These are phyloP conservation scores for Alternaria ethzedia DNA, from an alignment of 2,329 filamentous ascomycete species.

Conservation along the genomic window DNA sequence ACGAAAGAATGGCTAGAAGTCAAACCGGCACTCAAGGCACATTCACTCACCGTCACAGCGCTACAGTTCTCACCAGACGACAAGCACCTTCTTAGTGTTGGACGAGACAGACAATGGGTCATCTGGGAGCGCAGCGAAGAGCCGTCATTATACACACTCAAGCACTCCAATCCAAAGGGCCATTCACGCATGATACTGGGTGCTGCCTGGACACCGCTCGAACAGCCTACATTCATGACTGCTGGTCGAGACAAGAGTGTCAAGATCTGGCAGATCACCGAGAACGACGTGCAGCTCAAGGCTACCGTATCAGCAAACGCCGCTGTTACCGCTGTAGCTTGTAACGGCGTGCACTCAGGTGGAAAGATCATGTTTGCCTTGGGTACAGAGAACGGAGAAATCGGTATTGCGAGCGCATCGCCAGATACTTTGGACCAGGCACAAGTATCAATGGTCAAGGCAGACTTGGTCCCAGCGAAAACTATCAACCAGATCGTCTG, in stretches of 20 bases:
- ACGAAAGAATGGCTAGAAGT: constrained; percentile 87
- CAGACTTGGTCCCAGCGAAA: constrained; percentile 30
- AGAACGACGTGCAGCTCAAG: constrained; percentile 28
- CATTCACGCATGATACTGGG: constrained; percentile 93
- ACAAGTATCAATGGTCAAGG: constrained; percentile 18
- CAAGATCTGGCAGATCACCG: constrained; percentile 60
- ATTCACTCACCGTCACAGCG: constrained; percentile 84
- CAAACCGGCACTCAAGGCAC: constrained; percentile 79
- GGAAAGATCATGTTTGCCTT: constrained; percentile 34
- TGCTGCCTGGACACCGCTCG: constrained; percentile 72
- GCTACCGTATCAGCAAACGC: constrained; percentile 30
- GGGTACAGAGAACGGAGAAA: constrained; percentile 41
- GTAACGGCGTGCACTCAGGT: neutral
- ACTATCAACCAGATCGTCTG: constrained; percentile 44
- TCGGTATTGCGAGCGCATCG: constrained; percentile 21
- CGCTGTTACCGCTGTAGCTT: constrained; percentile 41
- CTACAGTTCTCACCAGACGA: constrained; percentile 82
- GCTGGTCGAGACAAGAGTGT: constrained; percentile 88
- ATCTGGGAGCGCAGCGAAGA: constrained; percentile 67
- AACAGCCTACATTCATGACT: constrained; percentile 72
- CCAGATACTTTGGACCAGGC: constrained; percentile 20
- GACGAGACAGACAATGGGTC: constrained; percentile 89
- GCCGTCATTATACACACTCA: constrained; percentile 60
- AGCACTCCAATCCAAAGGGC: constrained; percentile 77
- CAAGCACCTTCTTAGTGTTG: constrained; percentile 79